Percentiles rank a stretch among this genome's conserved stretches.
Conservation (phyloP, 257 asterid species). For the Plantago elongata region DNA sequence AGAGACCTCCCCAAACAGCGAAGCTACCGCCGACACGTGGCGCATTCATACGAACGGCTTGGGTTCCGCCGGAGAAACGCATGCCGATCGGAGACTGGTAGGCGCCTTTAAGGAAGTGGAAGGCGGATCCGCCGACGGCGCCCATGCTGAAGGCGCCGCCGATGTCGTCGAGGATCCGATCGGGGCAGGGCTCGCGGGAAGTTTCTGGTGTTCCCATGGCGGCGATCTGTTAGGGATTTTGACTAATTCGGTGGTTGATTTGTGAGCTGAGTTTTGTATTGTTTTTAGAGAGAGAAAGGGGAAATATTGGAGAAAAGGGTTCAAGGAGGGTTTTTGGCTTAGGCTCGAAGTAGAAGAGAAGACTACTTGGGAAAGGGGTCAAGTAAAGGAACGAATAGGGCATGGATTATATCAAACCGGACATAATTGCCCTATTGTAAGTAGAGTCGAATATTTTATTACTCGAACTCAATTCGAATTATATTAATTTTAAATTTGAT, state of each 20-base stretch:
- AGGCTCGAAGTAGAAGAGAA: no score
- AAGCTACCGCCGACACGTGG: slow-evolving; percentile 72
- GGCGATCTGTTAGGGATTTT: no score
- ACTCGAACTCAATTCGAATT: no score
- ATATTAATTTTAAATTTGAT: no score
- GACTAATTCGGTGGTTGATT: no score
- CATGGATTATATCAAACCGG: no score
- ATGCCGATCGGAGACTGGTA: slow-evolving; percentile 53
- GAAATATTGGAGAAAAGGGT: neutral
- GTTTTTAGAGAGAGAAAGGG: neutral
- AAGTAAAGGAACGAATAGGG: neutral
- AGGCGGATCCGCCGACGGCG: slow-evolving; percentile 58
- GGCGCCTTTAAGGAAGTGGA: slow-evolving; percentile 60
- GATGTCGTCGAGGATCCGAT: slow-evolving; percentile 63
- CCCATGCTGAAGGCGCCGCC: slow-evolving; percentile 70
- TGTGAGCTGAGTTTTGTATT: neutral
- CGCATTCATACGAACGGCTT: slow-evolving; percentile 68
- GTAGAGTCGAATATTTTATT: no score
- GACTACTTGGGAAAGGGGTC: slow-evolving; percentile 5
- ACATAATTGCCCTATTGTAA: no score
- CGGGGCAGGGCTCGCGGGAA: slow-evolving; percentile 78
- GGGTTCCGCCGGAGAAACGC: slow-evolving; percentile 29
- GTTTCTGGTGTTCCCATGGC: slow-evolving; percentile 59
- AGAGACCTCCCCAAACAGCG: slow-evolving; percentile 78
- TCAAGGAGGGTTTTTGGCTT: neutral